Percentiles rank a stretch among this genome's conserved stretches.
phyloP scores from a whole-genome alignment of 2,329 filamentous ascomycete species.

The Fusarium mundagurra region DNA sequence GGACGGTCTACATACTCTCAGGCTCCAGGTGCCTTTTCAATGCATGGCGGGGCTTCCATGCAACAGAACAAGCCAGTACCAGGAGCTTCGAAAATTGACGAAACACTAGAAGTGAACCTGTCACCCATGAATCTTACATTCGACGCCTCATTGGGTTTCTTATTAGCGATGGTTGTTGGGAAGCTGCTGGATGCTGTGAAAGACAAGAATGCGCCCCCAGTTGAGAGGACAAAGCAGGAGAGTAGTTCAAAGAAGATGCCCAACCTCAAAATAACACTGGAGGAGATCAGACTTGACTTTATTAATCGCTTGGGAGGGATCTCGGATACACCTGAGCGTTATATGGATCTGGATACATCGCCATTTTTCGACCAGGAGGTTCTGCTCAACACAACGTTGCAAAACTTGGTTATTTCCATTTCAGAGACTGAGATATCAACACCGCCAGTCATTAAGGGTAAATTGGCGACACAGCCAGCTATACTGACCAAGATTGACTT shows the following conservation, averaged over 20 bases:
- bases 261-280: constrained; percentile 56
- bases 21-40: constrained; percentile 70
- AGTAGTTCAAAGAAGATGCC: constrained; percentile 37
- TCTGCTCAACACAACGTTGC: constrained; percentile 61
- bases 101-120: constrained; percentile 59
- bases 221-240: constrained; percentile 19
- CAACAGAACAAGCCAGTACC: constrained; percentile 1
- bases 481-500: constrained; percentile 56
- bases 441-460: constrained; percentile 10
- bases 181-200: constrained; percentile 60
- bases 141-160: constrained; percentile 65
- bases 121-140: constrained; percentile 64
- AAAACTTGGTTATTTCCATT: constrained; percentile 52
- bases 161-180: constrained; percentile 61
- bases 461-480: constrained; percentile 42
- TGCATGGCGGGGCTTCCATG: constrained; percentile 46
- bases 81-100: constrained; percentile 19
- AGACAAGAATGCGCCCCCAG: constrained; percentile 19
- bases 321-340: constrained; percentile 59
- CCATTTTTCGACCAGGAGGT: constrained; percentile 58
- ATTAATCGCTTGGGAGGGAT: constrained; percentile 64
- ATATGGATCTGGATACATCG: constrained; percentile 55
- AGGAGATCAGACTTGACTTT: constrained; percentile 65
- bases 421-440: constrained; percentile 33
- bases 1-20: constrained; percentile 58